Base-by-base conservation (phyloP, 805 yeast genomes). In the Candida manassasensis region DNA sequence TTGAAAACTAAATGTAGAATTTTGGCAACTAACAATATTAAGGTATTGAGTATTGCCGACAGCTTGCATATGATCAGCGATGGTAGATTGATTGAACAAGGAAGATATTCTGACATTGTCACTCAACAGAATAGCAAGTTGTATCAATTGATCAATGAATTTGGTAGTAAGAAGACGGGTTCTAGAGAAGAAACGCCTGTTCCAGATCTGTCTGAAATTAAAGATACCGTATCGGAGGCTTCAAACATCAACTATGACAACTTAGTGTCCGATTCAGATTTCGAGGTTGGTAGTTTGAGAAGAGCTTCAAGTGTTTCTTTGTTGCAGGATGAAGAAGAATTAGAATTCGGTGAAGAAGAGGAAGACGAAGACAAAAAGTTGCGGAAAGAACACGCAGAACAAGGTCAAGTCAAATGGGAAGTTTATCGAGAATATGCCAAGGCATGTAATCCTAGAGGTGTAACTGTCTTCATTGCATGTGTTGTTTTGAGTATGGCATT, bases 371-470 rank as follows among this genome's bases (percentile, higher is more conserved):
- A 64, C 49, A 17, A 69, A 35, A 45, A 55, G 49, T 69, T 70
- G 13, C 57, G 75, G 48, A 77, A 75, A 47, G 98, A 93, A 60
- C 88, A 79, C 45, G 75, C 84, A 39, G 96, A 93, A 61, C 89
- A 87, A 55, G 98, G 98, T 37, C 80, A 87, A 55, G 98, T 93
- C 38, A 83, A 85, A 52, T 84, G 95, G 88, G 68, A 71, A 19
- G 85, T 93, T 27, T 93, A 93, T 58, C 48, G 61, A 40, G 84
- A 79, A 41, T 93, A 93, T 55, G 95, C 94, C 16, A 77, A 73
- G 41, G 96, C 97, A 0, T 89, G 96, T 65, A 86, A 86, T 42
- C 73, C 82, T 6, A 61, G 52, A 33, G 77, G 75, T 41, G 95
- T 88, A 12, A 17, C 67, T 0, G 47, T 82, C 2, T 81, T 80